Conservation (phyloP, 345 rosid species). For the Populus nigra region DNA sequence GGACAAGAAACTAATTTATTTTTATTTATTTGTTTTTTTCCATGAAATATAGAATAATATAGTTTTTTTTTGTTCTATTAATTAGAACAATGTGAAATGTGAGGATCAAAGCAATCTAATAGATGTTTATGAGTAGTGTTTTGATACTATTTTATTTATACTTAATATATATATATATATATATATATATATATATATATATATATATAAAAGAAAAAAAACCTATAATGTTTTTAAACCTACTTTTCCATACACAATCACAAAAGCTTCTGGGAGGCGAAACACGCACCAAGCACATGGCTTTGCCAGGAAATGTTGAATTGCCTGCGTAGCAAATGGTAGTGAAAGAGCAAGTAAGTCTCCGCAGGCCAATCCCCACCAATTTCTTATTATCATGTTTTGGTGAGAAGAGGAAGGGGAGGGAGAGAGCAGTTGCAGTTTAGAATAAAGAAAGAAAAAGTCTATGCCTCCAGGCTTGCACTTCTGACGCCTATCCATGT, state of each 20-base stretch:
- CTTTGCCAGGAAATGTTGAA: background rate
- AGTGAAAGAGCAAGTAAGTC: background rate
- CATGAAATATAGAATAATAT: too few species aligned
- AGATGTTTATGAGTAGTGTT: too few species aligned
- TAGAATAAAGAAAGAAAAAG: background rate
- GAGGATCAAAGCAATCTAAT: background rate
- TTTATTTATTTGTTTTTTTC: too few species aligned
- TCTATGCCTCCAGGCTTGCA: background rate
- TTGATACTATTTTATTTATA: too few species aligned
- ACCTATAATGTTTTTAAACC: too few species aligned
- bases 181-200: too few species aligned
- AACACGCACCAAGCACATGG: background rate
- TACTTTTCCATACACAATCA: too few species aligned
- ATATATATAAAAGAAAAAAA: too few species aligned
- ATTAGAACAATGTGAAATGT: background rate
- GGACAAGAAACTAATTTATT: background rate
- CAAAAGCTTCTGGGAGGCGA: too few species aligned
- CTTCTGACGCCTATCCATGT: background rate
- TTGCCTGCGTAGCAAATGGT: background rate
- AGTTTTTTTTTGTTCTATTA: too few species aligned
- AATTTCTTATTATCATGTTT: background rate
- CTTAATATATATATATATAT: too few species aligned
- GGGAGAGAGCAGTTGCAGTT: background rate
- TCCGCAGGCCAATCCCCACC: background rate
- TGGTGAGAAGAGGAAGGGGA: background rate